These are phyloP conservation scores for Pythium vanterpoolii DNA, from an alignment of 352 stramenopile species.

Conservation along the genomic window DNA sequence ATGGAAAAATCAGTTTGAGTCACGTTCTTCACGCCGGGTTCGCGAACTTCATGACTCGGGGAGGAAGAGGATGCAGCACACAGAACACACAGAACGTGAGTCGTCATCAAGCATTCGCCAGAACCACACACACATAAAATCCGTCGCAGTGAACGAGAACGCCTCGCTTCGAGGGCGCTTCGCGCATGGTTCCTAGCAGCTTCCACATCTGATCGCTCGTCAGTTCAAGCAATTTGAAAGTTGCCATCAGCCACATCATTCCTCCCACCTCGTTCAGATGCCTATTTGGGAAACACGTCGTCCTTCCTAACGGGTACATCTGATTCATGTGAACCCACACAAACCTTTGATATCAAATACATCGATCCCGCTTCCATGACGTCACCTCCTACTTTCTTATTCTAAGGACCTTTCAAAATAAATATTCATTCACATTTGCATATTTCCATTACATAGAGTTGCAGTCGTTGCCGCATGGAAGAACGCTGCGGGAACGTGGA, in stretches of 20 bases:
- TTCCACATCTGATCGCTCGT: background rate
- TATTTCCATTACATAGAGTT: background rate
- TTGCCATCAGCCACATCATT: background rate
- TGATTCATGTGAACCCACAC: background rate
- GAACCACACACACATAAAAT: background rate
- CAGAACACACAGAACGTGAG: background rate
- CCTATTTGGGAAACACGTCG: background rate
- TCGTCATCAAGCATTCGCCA: background rate
- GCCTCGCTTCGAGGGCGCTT: background rate
- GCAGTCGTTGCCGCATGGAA: background rate
- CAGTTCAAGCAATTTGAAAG: background rate
- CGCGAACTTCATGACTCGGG: background rate
- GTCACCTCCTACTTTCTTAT: no score
- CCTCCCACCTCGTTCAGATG: background rate
- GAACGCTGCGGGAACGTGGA: constrained; percentile 14
- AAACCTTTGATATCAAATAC: background rate
- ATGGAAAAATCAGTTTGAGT: no score
- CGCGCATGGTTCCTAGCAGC: background rate
- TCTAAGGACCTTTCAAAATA: no score
- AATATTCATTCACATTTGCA: no score
- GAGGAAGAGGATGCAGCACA: background rate
- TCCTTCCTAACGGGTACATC: background rate
- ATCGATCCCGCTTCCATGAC: background rate
- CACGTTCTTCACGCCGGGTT: background rate
- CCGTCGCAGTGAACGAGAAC: background rate